Evolutionary conservation across 1,284 basidiomycete species (phyloP).

Genomic region (Ceratobasidium sp.): DNA sequence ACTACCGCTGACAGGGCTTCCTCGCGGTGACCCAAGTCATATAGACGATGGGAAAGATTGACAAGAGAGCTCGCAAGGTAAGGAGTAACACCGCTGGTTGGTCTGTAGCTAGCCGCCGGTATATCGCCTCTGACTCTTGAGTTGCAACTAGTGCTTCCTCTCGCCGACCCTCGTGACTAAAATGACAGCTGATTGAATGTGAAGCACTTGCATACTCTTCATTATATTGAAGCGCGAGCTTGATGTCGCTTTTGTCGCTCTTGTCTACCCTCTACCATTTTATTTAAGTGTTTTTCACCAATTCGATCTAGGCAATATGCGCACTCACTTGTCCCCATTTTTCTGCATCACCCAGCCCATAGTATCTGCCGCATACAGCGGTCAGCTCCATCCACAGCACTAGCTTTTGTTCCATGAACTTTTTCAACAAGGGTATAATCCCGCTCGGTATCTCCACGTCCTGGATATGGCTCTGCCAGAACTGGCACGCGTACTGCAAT

Average conservation of each 20-base stretch:
- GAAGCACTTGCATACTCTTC: neutral
- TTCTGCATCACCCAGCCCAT: neutral
- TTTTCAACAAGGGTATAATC: neutral
- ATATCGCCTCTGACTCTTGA: neutral
- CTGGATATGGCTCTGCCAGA: conserved; percentile 19
- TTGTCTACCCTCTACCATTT: neutral
- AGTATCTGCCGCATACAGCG: neutral
- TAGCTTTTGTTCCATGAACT: neutral
- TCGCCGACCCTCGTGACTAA: conserved; percentile 1
- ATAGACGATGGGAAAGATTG: no score
- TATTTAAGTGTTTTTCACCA: neutral
- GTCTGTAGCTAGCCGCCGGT: neutral
- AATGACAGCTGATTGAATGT: neutral
- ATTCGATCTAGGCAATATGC: neutral
- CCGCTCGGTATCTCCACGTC: neutral
- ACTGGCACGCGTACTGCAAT: conserved; percentile 22
- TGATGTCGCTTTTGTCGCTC: no score
- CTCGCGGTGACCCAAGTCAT: no score
- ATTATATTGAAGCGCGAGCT: neutral
- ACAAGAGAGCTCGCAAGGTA: no score
- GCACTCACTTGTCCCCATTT: conserved; percentile 8
- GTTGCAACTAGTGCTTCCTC: neutral
- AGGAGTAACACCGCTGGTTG: neutral
- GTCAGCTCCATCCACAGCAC: conserved; percentile 24
- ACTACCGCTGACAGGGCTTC: no score